Percentiles rank a stretch among this genome's conserved stretches.
These are phyloP conservation scores for Hypoxylon trugodes DNA, from an alignment of 495 filamentous ascomycete species.

Conservation along the genomic window DNA sequence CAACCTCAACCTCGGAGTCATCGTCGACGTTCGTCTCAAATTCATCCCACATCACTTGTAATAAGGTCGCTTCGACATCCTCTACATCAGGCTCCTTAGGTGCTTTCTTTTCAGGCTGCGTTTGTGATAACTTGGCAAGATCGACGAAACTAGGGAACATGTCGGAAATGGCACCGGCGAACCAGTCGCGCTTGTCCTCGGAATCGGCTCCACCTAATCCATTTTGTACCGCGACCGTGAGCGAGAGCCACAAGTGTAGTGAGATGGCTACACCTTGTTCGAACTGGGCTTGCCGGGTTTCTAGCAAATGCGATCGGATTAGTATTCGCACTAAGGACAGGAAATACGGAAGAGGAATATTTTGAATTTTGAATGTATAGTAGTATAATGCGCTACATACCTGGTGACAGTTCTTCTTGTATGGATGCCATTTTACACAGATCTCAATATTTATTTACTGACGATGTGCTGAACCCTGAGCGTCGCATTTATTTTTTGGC, in stretches of 20 bases:
- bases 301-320: constrained; percentile 59
- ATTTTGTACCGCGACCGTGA: constrained; percentile 85
- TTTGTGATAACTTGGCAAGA: constrained; percentile 55
- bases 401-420: constrained; percentile 36
- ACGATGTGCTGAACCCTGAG: constrained; percentile 6
- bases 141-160: constrained; percentile 66
- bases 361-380: background rate
- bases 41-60: constrained; percentile 94
- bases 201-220: constrained; percentile 89
- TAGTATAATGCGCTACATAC: constrained; percentile 23
- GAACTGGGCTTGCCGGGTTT: constrained; percentile 75
- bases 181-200: constrained; percentile 92
- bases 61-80: constrained; percentile 81
- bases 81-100: constrained; percentile 75
- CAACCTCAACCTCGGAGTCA: constrained; percentile 79
- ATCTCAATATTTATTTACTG: background rate
- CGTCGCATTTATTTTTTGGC: background rate
- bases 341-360: background rate
- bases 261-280: constrained; percentile 83
- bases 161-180: constrained; percentile 87
- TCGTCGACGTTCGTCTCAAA: constrained; percentile 93
- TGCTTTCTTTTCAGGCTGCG: constrained; percentile 22
- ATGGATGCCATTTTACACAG: constrained; percentile 27
- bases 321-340: constrained; percentile 28
- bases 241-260: constrained; percentile 83